Base-by-base conservation (phyloP, 192 early-diverging fungal species). In the Rhizophagus sp. region DNA sequence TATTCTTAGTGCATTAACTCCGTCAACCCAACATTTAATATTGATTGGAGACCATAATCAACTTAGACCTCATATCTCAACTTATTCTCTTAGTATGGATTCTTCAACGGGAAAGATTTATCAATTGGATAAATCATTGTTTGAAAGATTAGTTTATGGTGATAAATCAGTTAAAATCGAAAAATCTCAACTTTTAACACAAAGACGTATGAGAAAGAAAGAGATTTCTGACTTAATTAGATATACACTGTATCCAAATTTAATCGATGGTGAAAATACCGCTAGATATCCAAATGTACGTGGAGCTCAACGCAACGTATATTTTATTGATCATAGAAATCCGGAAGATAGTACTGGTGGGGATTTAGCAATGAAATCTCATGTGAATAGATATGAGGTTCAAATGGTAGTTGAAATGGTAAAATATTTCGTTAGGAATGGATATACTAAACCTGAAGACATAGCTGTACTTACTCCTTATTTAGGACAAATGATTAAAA, bases 391-490 rank as follows among this genome's bases (percentile, higher is more conserved):
- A 8, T 87, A 85, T 75, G 89, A 90, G 50, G 88, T 83, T 10
- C 62, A 83, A 34, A 90, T 90, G 88, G 83, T 85, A 2, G 86
- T 83, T 7, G 76, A 83, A 19, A 62, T 90, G 2, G 84, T 86
- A 0, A 79, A 81, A 0, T 88, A 90, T 62, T 78, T 90, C 9
- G 81, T 90, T 47, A 79, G 83, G 27, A 87, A 89, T 75, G 89
- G 89, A 22, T 87, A 89, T 62, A 79, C 82, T 47, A 64, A 83
- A 33, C 81, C 81, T 1, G 83, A 80, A 0, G 86, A 88, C 19
- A 90, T 90, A 68, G 84, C 89, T 0, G 84, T 90, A 22, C 78
- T 90, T 25, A 90, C 89, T 4, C 87, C 87, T 24, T 90, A 90
- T 39, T 79, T 87, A 0, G 89, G 88, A 10, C 89, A 90, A n/a